These are phyloP conservation scores for Cutaneotrichosporon cyanovorans DNA, from an alignment of 1,284 basidiomycete genomes.

Conservation along the genomic window DNA sequence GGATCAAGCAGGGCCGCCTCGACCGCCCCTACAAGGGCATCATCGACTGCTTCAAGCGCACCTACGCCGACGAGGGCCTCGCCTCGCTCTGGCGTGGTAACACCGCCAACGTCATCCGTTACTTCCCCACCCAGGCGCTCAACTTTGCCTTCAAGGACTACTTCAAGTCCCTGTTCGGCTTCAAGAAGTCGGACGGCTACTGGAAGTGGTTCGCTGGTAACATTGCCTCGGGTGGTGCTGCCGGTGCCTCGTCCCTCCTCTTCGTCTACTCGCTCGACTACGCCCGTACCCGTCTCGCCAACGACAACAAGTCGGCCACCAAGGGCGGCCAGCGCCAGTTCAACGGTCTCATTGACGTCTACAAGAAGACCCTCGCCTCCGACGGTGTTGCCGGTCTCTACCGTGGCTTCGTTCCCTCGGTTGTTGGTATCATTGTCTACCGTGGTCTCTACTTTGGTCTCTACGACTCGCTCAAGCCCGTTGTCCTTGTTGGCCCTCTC, in stretches of 20 bases:
- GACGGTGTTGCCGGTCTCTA: conserved; percentile 86
- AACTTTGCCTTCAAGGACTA: conserved; percentile 98
- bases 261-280: conserved; percentile 96
- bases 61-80: conserved; percentile 83
- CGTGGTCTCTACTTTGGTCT: conserved; percentile 74
- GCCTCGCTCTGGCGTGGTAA: conserved; percentile 90
- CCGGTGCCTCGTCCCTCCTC: conserved; percentile 88
- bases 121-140: conserved; percentile 93
- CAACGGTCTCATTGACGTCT: conserved; percentile 87
- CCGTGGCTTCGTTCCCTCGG: conserved; percentile 90
- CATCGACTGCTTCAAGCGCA: conserved; percentile 76
- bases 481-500: conserved; percentile 78
- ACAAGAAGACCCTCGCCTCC: conserved; percentile 80
- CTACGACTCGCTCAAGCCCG: conserved; percentile 89
- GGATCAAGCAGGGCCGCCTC: conserved; percentile 94
- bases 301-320: conserved; percentile 85
- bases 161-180: conserved; percentile 90
- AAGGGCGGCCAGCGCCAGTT: conserved; percentile 84
- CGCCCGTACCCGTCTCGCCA: conserved; percentile 91
- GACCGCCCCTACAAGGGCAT: conserved; percentile 88
- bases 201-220: conserved; percentile 87
- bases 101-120: conserved; percentile 95
- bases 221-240: conserved; percentile 91
- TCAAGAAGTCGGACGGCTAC: conserved; percentile 81
- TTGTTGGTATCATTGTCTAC: conserved; percentile 92